Percentiles rank a stretch among this genome's conserved stretches.
phyloP scores from a whole-genome alignment of 2,329 filamentous ascomycete species.

The Boeremia lycopersici region DNA sequence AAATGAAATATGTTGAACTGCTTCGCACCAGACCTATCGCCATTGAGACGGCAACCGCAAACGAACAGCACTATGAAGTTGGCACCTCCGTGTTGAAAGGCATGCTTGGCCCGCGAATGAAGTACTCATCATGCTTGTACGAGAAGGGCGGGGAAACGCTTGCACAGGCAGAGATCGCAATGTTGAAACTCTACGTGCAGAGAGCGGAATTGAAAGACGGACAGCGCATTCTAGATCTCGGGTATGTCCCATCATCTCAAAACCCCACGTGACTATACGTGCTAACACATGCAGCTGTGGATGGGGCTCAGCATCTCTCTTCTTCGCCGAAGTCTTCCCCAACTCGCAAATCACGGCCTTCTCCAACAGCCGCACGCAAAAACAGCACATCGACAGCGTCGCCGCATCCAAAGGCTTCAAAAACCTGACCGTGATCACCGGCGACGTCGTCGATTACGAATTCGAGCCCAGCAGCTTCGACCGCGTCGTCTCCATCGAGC shows the following conservation, averaged over 20 bases:
- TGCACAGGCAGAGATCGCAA: constrained; percentile 68
- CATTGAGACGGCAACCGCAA: constrained; percentile 69
- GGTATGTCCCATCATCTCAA: constrained; percentile 48
- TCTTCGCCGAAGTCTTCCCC: constrained; percentile 69
- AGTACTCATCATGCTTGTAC: constrained; percentile 73
- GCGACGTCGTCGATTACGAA: constrained; percentile 69
- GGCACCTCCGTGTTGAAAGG: constrained; percentile 67
- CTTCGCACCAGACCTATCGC: constrained; percentile 69
- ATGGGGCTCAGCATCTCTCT: constrained; percentile 70
- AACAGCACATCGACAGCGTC: constrained; percentile 67
- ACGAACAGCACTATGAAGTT: constrained; percentile 75
- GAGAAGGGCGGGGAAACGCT: constrained; percentile 61
- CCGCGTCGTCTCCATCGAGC: constrained; percentile 70
- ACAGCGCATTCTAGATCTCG: constrained; percentile 67
- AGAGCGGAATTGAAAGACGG: constrained; percentile 65
- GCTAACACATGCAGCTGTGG: constrained; percentile 59
- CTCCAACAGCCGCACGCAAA: constrained; percentile 73
- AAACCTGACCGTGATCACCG: constrained; percentile 69
- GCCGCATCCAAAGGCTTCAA: constrained; percentile 62
- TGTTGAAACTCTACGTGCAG: constrained; percentile 68
- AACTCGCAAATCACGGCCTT: constrained; percentile 68
- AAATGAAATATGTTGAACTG: constrained; percentile 67
- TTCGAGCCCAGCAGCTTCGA: constrained; percentile 66
- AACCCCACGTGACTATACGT: neutral
- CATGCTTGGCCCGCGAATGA: constrained; percentile 71